phyloP scores from a whole-genome alignment of 2,329 filamentous ascomycete genomes.

The Blastomyces percursus region DNA sequence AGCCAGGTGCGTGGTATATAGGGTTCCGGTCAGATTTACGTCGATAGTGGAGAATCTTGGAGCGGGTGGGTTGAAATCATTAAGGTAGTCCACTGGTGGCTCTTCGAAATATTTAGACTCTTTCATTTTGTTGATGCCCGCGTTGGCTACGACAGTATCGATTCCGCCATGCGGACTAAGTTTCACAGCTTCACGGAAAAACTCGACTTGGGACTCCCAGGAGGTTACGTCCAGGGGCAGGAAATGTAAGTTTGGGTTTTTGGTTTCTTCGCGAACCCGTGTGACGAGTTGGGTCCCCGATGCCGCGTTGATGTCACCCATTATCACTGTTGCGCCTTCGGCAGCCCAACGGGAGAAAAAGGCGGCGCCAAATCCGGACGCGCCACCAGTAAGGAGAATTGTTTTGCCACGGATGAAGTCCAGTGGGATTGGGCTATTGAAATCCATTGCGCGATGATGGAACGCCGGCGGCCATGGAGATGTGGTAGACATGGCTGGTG shows the following conservation, averaged over 20 bases:
- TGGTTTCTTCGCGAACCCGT: conserved; percentile 47
- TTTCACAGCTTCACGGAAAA: conserved; percentile 50
- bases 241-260: conserved; percentile 50
- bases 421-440: background rate
- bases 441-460: conserved; percentile 6
- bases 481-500: background rate
- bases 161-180: conserved; percentile 46
- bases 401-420: conserved; percentile 35
- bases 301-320: conserved; percentile 51
- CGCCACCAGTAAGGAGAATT: conserved; percentile 54
- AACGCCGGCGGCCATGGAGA: background rate
- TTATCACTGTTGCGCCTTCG: conserved; percentile 48
- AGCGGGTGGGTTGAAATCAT: conserved; percentile 33
- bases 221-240: conserved; percentile 45
- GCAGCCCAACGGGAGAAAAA: conserved; percentile 46
- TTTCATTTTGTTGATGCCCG: conserved; percentile 45
- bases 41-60: conserved; percentile 47
- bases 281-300: conserved; percentile 47
- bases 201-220: conserved; percentile 52
- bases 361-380: conserved; percentile 49
- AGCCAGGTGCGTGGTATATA: conserved; percentile 56
- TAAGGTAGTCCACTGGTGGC: conserved; percentile 25
- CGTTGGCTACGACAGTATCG: conserved; percentile 56
- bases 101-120: conserved; percentile 35
- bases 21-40: conserved; percentile 53